Evolutionary conservation across 495 filamentous ascomycete species (phyloP).

Genomic region (Pseudomonodictys pantanalensis): DNA sequence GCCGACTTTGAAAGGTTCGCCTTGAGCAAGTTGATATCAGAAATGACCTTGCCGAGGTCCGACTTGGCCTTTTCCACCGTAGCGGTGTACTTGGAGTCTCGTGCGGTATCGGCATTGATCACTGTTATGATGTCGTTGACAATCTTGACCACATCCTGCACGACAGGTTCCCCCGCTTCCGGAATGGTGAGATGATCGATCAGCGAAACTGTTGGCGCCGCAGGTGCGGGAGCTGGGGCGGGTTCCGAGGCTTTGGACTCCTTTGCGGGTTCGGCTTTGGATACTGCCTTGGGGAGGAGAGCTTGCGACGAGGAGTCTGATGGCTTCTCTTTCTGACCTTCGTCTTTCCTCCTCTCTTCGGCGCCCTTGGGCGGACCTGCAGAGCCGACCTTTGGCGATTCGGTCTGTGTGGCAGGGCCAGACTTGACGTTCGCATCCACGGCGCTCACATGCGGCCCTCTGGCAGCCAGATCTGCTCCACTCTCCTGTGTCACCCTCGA

Average conservation of each 20-base stretch:
- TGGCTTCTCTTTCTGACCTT: slow-evolving; percentile 34
- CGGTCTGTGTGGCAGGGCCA: not conserved
- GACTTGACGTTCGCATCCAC: slow-evolving; percentile 22
- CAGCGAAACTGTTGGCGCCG: slow-evolving; percentile 39
- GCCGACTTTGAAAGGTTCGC: slow-evolving; percentile 62
- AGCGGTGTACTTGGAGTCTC: slow-evolving; percentile 64
- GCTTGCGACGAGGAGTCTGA: slow-evolving; percentile 30
- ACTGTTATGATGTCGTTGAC: slow-evolving; percentile 93
- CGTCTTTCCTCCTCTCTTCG: slow-evolving; percentile 30
- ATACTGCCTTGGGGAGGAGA: slow-evolving; percentile 32
- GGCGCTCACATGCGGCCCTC: slow-evolving; percentile 40
- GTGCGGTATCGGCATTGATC: slow-evolving; percentile 75
- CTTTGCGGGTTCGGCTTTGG: slow-evolving; percentile 26
- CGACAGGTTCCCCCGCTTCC: slow-evolving; percentile 75
- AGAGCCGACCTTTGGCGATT: slow-evolving; percentile 20
- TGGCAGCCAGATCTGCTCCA: slow-evolving; percentile 26
- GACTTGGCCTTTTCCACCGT: slow-evolving; percentile 79
- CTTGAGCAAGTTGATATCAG: slow-evolving; percentile 71
- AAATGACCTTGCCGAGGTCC: slow-evolving; percentile 71
- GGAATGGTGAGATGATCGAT: slow-evolving; percentile 73
- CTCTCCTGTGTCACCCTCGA: slow-evolving; percentile 69
- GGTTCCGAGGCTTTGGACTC: slow-evolving; percentile 23
- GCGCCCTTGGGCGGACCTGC: not conserved
- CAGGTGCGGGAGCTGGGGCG: slow-evolving; percentile 19
- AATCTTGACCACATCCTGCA: slow-evolving; percentile 91